phyloP scores from a whole-genome alignment of 2,329 filamentous ascomycete species.

The Remersonia thermophila region DNA sequence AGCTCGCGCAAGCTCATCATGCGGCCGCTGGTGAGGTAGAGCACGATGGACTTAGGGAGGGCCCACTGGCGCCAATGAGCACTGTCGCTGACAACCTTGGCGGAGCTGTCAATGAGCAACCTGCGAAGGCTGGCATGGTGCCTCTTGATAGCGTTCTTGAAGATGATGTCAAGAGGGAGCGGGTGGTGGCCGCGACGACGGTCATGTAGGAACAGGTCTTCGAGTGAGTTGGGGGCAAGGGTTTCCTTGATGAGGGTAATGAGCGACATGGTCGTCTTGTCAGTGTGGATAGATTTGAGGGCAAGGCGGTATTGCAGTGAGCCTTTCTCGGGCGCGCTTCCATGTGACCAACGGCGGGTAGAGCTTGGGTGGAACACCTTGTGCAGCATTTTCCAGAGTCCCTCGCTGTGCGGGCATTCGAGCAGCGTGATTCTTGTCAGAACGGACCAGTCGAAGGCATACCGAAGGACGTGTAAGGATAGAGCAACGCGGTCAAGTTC shows the following conservation, averaged over 20 bases:
- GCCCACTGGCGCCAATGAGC: slow-evolving; percentile 58
- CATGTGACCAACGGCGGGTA: no score
- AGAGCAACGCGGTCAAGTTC: slow-evolving; percentile 65
- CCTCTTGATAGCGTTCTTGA: slow-evolving; percentile 55
- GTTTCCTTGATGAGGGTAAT: slow-evolving; percentile 67
- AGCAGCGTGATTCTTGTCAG: slow-evolving; percentile 63
- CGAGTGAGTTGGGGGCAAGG: slow-evolving; percentile 65
- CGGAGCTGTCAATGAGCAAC: slow-evolving; percentile 60
- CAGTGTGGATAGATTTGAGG: slow-evolving; percentile 64
- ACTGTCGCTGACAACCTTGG: slow-evolving; percentile 33
- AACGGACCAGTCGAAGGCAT: slow-evolving; percentile 61
- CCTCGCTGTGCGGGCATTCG: slow-evolving; percentile 59
- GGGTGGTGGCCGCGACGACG: slow-evolving; percentile 33
- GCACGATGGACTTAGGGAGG: slow-evolving; percentile 53
- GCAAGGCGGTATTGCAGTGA: slow-evolving; percentile 47
- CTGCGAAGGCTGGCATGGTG: slow-evolving; percentile 61
- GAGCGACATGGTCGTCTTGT: slow-evolving; percentile 55
- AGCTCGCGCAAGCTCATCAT: slow-evolving; percentile 63
- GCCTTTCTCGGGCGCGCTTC: no score
- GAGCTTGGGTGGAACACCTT: slow-evolving; percentile 42
- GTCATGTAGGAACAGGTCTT: slow-evolving; percentile 68
- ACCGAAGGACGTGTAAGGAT: slow-evolving; percentile 58
- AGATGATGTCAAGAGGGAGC: slow-evolving; percentile 57
- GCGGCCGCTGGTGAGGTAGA: slow-evolving; percentile 63
- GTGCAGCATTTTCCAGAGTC: slow-evolving; percentile 61